Percentiles rank a stretch among this genome's conserved stretches.
Evolutionary conservation across 2,329 filamentous ascomycete species (phyloP).

Genomic region (Paraconiothyrium brasiliense): DNA sequence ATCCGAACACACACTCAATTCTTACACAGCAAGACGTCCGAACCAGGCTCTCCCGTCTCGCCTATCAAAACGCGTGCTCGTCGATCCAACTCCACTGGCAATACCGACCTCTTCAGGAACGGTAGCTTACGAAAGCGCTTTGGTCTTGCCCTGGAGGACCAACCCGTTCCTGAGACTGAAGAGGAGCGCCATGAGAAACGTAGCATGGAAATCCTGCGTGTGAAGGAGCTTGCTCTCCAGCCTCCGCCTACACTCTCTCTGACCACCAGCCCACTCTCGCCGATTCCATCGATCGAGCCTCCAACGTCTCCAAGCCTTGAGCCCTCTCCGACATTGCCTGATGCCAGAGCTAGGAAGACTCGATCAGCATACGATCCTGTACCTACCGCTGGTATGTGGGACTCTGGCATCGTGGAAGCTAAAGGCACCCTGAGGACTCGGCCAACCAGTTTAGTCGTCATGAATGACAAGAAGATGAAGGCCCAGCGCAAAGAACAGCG

Average conservation of each 20-base stretch:
- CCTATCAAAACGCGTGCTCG: conserved; percentile 40
- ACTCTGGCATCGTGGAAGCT: conserved; percentile 42
- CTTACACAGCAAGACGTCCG: conserved; percentile 38
- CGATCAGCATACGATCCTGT: conserved; percentile 46
- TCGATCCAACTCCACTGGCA: conserved; percentile 47
- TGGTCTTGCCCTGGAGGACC: conserved; percentile 38
- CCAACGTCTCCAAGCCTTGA: conserved; percentile 20
- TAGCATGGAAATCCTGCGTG: conserved; percentile 42
- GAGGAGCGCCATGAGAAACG: conserved; percentile 45
- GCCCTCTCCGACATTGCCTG: conserved; percentile 21
- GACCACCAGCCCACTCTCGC: conserved; percentile 16
- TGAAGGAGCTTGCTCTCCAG: conserved; percentile 41
- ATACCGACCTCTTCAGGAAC: conserved; percentile 35
- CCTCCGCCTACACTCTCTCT: conserved; percentile 24
- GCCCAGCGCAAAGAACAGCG: conserved; percentile 39
- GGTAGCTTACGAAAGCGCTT: conserved; percentile 42
- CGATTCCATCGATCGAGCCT: conserved; percentile 27
- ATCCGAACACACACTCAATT: conserved; percentile 38
- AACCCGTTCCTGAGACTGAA: conserved; percentile 40
- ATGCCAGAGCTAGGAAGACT: conserved; percentile 34
- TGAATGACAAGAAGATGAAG: conserved; percentile 44
- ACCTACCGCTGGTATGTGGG: conserved; percentile 48
- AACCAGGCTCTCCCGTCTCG: conserved; percentile 27
- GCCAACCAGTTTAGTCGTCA: conserved; percentile 46
- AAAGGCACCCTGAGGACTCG: conserved; percentile 37